Percentiles rank a stretch among this genome's conserved stretches.
phyloP scores from a whole-genome alignment of 2,329 filamentous ascomycete genomes.

The Aspergillus amoenus region DNA sequence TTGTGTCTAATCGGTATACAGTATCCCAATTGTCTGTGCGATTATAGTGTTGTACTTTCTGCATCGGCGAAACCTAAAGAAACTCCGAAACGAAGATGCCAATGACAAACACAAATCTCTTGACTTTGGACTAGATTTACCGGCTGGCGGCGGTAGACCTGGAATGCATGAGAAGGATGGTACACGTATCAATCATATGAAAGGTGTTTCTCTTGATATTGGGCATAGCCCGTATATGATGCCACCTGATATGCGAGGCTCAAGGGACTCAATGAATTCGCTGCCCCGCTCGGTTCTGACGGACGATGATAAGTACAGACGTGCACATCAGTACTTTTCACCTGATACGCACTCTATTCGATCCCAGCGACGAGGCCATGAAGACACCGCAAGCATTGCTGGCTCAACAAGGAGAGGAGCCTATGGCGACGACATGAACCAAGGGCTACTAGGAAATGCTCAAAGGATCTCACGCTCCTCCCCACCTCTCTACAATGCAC shows the following conservation, averaged over 20 bases:
- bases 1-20: conserved; percentile 43
- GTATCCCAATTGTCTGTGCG: conserved; percentile 72
- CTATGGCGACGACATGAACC: conserved; percentile 47
- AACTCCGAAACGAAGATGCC: conserved; percentile 72
- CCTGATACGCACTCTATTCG: conserved; percentile 43
- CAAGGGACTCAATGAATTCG: conserved; percentile 82
- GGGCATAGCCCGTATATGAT: conserved; percentile 81
- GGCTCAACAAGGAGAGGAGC: conserved; percentile 48
- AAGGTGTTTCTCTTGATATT: conserved; percentile 62
- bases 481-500: conserved; percentile 35
- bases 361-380: conserved; percentile 35
- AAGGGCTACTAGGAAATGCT: conserved; percentile 57
- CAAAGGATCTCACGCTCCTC: conserved; percentile 58
- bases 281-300: conserved; percentile 73
- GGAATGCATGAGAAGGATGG: conserved; percentile 55
- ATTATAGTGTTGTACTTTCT: conserved; percentile 70
- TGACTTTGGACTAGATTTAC: conserved; percentile 79
- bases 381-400: conserved; percentile 54
- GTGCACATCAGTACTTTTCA: conserved; percentile 55
- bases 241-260: conserved; percentile 75
- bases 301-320: conserved; percentile 82
- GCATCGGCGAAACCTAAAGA: conserved; percentile 74
- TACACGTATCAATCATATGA: conserved; percentile 37
- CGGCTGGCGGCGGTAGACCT: conserved; percentile 45
- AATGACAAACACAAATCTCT: conserved; percentile 86